These are phyloP conservation scores for Penicillium pulvis DNA, from an alignment of 495 filamentous ascomycete species.

Conservation along the genomic window DNA sequence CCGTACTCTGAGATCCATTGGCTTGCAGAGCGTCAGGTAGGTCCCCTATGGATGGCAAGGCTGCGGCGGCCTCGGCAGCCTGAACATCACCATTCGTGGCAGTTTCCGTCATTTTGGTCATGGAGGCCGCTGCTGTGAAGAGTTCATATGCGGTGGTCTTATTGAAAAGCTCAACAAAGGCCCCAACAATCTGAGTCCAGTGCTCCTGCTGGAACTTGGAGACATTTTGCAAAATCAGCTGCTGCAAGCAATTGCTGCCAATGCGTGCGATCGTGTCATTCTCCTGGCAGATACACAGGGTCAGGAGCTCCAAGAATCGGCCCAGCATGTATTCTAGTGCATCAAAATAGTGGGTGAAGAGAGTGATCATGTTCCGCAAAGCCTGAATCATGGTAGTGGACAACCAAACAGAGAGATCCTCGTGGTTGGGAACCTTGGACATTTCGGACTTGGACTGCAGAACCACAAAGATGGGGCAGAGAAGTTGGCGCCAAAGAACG, in stretches of 20 bases:
- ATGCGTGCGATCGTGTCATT: conserved; percentile 98
- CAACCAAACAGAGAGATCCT: conserved; percentile 97
- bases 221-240: conserved; percentile 94
- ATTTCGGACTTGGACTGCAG: conserved; percentile 94
- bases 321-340: conserved; percentile 95
- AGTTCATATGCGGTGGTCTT: conserved; percentile 92
- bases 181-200: conserved; percentile 90
- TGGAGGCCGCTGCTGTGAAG: conserved; percentile 79
- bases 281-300: conserved; percentile 96
- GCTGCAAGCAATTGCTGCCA: conserved; percentile 95
- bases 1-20: conserved; percentile 54
- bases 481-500: conserved; percentile 92
- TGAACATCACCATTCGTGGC: conserved; percentile 36
- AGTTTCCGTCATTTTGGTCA: conserved; percentile 36
- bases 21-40: conserved; percentile 60
- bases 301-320: conserved; percentile 87
- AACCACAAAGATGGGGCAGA: conserved; percentile 98
- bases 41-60: conserved; percentile 23
- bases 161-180: conserved; percentile 94
- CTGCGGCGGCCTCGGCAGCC: conserved; percentile 27
- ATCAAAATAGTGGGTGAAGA: conserved; percentile 98
- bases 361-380: conserved; percentile 93
- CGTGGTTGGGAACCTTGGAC: conserved; percentile 87
- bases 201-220: conserved; percentile 83
- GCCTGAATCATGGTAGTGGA: conserved; percentile 99